phyloP scores from a whole-genome alignment of 768 basidiomycete species.

The Psilocybe sp. region DNA sequence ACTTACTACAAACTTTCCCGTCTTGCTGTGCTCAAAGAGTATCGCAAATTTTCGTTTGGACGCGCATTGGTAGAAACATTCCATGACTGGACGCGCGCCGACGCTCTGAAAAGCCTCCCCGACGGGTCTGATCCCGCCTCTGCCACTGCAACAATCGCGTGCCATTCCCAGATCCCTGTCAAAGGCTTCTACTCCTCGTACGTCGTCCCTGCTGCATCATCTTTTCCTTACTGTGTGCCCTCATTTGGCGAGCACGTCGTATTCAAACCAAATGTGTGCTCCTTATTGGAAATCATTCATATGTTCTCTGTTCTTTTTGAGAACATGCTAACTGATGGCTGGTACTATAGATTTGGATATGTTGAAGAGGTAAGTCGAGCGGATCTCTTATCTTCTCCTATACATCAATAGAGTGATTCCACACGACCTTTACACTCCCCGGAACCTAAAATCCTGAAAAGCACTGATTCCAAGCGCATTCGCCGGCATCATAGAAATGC shows the following conservation, averaged over 20 bases:
- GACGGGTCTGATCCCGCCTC: slow-evolving; percentile 2
- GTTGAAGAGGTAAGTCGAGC: no score
- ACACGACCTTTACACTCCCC: no score
- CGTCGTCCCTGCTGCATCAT: slow-evolving; percentile 22
- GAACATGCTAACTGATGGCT: no score
- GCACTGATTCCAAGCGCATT: no score
- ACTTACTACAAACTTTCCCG: slow-evolving; percentile 72
- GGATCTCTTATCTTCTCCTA: no score
- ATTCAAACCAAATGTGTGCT: neutral
- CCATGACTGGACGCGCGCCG: slow-evolving; percentile 54
- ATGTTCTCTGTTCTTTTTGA: no score
- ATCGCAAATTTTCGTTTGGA: slow-evolving; percentile 64
- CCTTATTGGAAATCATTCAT: no score
- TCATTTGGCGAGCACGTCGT: neutral
- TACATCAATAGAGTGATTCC: no score
- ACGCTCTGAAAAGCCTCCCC: slow-evolving; percentile 28
- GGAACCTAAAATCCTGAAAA: no score
- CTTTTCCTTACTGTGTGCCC: neutral
- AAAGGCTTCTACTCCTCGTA: slow-evolving; percentile 78
- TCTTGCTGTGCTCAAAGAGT: slow-evolving; percentile 64
- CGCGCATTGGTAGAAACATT: slow-evolving; percentile 59
- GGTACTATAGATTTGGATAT: no score
- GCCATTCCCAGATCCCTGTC: slow-evolving; percentile 71
- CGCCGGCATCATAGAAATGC: no score
- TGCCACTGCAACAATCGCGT: slow-evolving; percentile 42